Conservation (phyloP, 768 basidiomycete genomes). For the Erythrobasidium yunnanense region DNA sequence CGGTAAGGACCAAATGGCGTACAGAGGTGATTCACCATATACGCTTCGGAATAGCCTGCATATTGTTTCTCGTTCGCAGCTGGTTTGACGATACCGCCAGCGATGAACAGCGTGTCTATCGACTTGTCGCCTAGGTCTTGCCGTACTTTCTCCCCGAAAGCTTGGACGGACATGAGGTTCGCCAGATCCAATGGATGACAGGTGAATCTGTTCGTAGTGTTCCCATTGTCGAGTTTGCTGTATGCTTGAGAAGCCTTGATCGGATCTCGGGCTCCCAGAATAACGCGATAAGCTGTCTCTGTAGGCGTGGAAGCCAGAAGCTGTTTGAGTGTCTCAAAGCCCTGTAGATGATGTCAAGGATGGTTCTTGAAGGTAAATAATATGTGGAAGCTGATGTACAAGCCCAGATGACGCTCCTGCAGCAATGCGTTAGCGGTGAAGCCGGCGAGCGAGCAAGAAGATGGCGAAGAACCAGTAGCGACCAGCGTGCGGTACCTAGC, state of each 20-base stretch:
- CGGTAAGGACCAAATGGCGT: no score
- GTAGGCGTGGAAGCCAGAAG: not conserved
- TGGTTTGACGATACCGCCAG: not conserved
- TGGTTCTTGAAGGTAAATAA: no score
- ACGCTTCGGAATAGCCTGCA: not conserved
- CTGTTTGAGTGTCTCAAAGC: not conserved
- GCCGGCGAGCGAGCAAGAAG: not conserved
- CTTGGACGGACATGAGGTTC: not conserved
- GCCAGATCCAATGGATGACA: not conserved
- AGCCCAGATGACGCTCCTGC: not conserved
- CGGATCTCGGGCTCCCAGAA: not conserved
- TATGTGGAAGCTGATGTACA: not conserved
- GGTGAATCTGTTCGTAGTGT: not conserved
- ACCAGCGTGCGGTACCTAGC: no score
- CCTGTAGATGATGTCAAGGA: not conserved
- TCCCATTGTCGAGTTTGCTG: not conserved
- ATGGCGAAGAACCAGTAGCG: not conserved
- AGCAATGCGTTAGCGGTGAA: not conserved
- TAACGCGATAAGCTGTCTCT: not conserved
- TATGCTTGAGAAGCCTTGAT: not conserved
- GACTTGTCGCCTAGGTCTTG: not conserved
- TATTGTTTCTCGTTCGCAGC: not conserved
- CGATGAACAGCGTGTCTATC: not conserved
- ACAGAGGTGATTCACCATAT: not conserved
- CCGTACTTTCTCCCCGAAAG: not conserved